Percentiles rank a stretch among this genome's conserved stretches.
phyloP scores from a whole-genome alignment of 2,329 filamentous ascomycete species.

The Fusarium incarnatum region DNA sequence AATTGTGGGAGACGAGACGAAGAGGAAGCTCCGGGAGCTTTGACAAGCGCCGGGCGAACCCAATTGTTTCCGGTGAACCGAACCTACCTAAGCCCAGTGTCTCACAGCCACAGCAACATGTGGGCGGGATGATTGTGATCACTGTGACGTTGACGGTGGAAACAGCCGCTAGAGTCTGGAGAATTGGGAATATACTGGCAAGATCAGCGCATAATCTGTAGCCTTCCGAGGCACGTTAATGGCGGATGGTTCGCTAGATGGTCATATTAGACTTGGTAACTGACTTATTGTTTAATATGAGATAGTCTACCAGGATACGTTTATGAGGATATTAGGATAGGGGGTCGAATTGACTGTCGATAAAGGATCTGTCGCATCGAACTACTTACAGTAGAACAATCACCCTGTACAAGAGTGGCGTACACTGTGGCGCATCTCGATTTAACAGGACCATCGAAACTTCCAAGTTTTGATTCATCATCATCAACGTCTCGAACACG shows the following conservation, averaged over 20 bases:
- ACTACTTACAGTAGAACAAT: slow-evolving; percentile 22
- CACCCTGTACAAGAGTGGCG: slow-evolving; percentile 38
- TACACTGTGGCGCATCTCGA: slow-evolving; percentile 34
- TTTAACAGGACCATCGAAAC: slow-evolving; percentile 14
- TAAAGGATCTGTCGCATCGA: slow-evolving; percentile 1
- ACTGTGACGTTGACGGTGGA: slow-evolving; percentile 43
- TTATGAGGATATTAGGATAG: slow-evolving; percentile 11
- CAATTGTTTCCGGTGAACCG: slow-evolving; percentile 31
- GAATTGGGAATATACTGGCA: slow-evolving; percentile 20
- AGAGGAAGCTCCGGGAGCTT: neutral
- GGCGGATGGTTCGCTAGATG: slow-evolving; percentile 18
- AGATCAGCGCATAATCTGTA: slow-evolving; percentile 30
- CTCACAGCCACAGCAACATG: slow-evolving; percentile 40
- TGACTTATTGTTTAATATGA: slow-evolving; percentile 9
- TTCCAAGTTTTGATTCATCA: slow-evolving; percentile 21
- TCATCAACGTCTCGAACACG: slow-evolving; percentile 28
- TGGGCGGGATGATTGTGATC: slow-evolving; percentile 35
- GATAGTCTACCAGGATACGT: slow-evolving; percentile 7
- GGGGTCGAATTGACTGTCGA: neutral
- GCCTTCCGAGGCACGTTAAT: slow-evolving; percentile 15
- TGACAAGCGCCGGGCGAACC: neutral
- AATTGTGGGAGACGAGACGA: neutral
- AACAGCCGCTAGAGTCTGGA: slow-evolving; percentile 36
- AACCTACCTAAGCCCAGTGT: slow-evolving; percentile 27
- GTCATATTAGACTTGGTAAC: slow-evolving; percentile 7